Evolutionary conservation across 2,329 filamentous ascomycete genomes (phyloP), one percentile per base, ranked within the genome.

Genomic region (Endothia cerciana): DNA sequence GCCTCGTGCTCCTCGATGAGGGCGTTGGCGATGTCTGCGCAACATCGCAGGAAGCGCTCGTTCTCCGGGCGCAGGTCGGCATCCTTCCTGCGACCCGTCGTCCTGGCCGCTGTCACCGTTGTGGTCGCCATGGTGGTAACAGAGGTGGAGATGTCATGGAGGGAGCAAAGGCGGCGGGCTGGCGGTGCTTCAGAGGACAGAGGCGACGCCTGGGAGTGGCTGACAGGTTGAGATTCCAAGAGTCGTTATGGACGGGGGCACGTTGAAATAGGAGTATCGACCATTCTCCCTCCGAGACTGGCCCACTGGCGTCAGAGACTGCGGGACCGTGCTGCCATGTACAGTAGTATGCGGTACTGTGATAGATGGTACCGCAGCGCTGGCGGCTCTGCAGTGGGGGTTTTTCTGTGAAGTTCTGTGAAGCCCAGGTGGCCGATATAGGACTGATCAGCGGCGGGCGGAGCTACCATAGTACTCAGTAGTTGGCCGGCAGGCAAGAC

Each of bases 1-100:
- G 91, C 85, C 78, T 98, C 94, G 76, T 97, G 93, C 74, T 98
- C 94, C 75, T 97, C 93, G 72, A 99, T 97, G 58, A 99, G 86
- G 63, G 90, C 91, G 75, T 92, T 96, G 62, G 94, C 94, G 74
- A 99, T 94, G 73, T 99, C 96, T 69, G 94, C 94, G 78, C 96
- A 99, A 72, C 93, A 95, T 77, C 93, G 88, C 78, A 98, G 87
- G 77, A 92, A 97, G 62, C 95, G 89, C 80, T 99, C 95, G 79
- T 94, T 97, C 79, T 99, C 95, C 33, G 95, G 92, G 2, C 93
- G 87, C 15, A 97, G 85, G 72, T 94, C 92, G 71, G 86, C 81
- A 73, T 87, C 77, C 74, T 85, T 90, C 78, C 92, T 95, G 72
- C 88, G 91, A 49, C 84, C 89, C 70, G 90, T 88, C 70, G 90